Conservation (phyloP, 352 stramenopile genomes). For the Phytophthora rubi region DNA sequence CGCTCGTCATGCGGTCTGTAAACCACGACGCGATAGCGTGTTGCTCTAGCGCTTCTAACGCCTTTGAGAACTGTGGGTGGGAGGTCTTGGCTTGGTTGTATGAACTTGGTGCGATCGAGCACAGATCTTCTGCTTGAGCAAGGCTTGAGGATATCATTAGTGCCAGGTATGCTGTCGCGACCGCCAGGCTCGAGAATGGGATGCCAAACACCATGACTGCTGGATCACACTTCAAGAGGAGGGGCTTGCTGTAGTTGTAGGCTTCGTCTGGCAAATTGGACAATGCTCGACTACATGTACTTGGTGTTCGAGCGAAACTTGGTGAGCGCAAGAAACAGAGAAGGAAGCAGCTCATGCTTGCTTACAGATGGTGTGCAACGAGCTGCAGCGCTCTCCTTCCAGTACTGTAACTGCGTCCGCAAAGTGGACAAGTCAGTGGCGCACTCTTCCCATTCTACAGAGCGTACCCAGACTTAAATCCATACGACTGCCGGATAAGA, state of each 20-base stretch:
- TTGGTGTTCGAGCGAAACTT: slow-evolving; percentile 15
- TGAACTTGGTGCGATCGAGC: slow-evolving; percentile 35
- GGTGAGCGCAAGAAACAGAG: not conserved
- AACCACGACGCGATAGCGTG: slow-evolving; percentile 61
- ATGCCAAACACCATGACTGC: slow-evolving; percentile 23
- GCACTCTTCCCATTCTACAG: slow-evolving; percentile 20
- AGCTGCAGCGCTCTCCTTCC: slow-evolving; percentile 17
- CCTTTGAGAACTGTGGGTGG: slow-evolving; percentile 40
- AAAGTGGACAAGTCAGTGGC: slow-evolving; percentile 8
- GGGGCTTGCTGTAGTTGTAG: slow-evolving; percentile 15
- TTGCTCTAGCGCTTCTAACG: slow-evolving; percentile 43
- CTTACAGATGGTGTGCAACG: not conserved
- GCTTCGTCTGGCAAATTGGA: slow-evolving; percentile 24
- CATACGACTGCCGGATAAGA: slow-evolving; percentile 30
- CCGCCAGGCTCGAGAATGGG: slow-evolving; percentile 1
- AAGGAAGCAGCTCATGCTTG: not conserved
- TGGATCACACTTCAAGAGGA: not conserved
- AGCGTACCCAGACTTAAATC: slow-evolving; percentile 10
- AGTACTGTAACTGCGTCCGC: not conserved
- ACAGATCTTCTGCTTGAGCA: slow-evolving; percentile 32
- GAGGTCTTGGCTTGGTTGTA: slow-evolving; percentile 40
- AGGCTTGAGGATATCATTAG: slow-evolving; percentile 5
- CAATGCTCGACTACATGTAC: slow-evolving; percentile 16
- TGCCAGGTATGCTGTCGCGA: slow-evolving; percentile 12
- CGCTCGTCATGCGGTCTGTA: slow-evolving; percentile 44